These are phyloP conservation scores for Eryngium alpinum DNA, from an alignment of 140 eudicot species.

Conservation along the genomic window DNA sequence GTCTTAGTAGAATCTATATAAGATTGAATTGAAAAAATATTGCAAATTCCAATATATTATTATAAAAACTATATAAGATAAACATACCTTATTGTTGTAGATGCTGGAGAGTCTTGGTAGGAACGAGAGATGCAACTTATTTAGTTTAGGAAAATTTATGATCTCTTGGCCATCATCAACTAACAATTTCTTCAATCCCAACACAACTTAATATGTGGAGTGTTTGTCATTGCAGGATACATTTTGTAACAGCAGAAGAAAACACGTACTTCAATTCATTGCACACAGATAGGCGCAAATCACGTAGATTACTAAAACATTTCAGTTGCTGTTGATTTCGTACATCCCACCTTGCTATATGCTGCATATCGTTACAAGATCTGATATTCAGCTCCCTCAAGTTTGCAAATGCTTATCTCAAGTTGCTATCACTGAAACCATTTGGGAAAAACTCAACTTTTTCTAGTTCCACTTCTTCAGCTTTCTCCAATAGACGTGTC, in stretches of 20 bases:
- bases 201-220: rapidly evolving
- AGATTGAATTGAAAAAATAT: too few species aligned
- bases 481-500: neutral
- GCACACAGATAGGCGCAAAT: too few species aligned
- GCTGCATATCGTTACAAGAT: neutral
- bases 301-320: too few species aligned
- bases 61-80: too few species aligned
- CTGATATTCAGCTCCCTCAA: neutral
- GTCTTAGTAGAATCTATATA: too few species aligned
- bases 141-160: neutral
- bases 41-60: too few species aligned
- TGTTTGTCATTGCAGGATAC: neutral
- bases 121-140: neutral
- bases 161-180: neutral
- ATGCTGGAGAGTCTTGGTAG: neutral
- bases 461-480: neutral
- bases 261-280: neutral
- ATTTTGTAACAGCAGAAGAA: neutral
- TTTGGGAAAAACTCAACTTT: neutral
- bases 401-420: neutral
- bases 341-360: too few species aligned
- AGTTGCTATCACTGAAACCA: neutral
- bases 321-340: too few species aligned
- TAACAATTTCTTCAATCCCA: neutral
- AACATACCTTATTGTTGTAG: neutral